Percentiles rank a stretch among this genome's conserved stretches.
These are phyloP conservation scores for Spergularia marina DNA, from an alignment of 148 eudicot species.

Conservation along the genomic window DNA sequence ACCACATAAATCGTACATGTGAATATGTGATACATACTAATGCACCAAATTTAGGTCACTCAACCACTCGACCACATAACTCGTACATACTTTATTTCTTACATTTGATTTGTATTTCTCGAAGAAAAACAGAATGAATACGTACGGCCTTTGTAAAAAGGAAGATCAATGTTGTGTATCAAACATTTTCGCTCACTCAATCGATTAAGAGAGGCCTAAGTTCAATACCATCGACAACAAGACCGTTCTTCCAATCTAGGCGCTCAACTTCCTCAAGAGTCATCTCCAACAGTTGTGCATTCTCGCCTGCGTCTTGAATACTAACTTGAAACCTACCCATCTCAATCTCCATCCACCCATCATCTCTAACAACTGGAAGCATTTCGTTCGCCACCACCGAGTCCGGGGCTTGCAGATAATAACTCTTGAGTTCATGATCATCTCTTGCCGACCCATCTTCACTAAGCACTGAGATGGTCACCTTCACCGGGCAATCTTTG, in stretches of 20 bases:
- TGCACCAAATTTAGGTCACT: too few relatives aligned
- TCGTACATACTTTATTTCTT: too few relatives aligned
- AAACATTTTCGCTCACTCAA: too few relatives aligned
- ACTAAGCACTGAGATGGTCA: not conserved
- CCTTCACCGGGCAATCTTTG: not conserved
- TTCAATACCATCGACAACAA: constrained; percentile 15
- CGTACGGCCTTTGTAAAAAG: too few relatives aligned
- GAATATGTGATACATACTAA: too few relatives aligned
- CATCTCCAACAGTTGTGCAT: not conserved
- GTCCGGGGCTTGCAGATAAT: too few relatives aligned
- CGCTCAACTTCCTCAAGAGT: not conserved
- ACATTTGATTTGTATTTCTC: too few relatives aligned
- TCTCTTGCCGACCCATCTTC: not conserved
- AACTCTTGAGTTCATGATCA: not conserved
- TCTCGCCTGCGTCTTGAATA: not conserved
- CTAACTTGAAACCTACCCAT: constrained; percentile 13
- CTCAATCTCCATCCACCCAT: constrained; percentile 18
- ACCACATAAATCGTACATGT: too few relatives aligned
- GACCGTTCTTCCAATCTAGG: not conserved
- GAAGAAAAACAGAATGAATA: too few relatives aligned
- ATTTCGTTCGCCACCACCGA: too few relatives aligned
- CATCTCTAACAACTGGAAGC: not conserved
- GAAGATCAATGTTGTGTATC: too few relatives aligned
- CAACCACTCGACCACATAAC: too few relatives aligned
- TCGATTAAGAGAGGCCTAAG: constrained; percentile 11